Percentiles rank a stretch among this genome's conserved stretches.
phyloP scores from a whole-genome alignment of 164 flowering plant genomes.

The Kalanchoe fedtschenkoi region DNA sequence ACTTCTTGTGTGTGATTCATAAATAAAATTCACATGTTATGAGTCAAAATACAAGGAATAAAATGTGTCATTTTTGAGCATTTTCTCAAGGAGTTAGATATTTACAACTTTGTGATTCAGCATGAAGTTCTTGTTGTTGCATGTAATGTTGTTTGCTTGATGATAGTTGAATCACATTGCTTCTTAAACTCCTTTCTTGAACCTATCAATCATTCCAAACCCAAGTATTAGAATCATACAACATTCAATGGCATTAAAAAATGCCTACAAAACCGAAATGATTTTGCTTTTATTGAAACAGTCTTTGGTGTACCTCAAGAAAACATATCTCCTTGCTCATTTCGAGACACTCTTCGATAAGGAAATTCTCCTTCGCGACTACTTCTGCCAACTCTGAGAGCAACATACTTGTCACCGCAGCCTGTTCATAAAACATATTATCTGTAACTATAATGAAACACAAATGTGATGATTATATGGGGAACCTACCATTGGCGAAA shows the following conservation, averaged over 20 bases:
- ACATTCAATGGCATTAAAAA: neutral
- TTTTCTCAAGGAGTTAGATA: too few species aligned
- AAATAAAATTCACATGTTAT: too few species aligned
- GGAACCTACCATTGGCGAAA: slow-evolving; percentile 30
- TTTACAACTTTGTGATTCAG: too few species aligned
- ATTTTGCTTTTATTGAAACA: neutral
- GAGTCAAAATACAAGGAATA: too few species aligned
- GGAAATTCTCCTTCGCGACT: slow-evolving; percentile 41
- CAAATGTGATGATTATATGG: neutral
- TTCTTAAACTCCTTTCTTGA: slow-evolving; percentile 41
- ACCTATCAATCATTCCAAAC: slow-evolving; percentile 22
- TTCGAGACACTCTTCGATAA: slow-evolving; percentile 50
- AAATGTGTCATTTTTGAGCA: too few species aligned
- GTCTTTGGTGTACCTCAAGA: neutral
- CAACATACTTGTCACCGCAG: slow-evolving; percentile 20
- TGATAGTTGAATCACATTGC: slow-evolving; percentile 28
- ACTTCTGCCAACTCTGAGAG: slow-evolving; percentile 53
- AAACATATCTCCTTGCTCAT: slow-evolving; percentile 14
- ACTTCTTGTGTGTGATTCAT: too few species aligned
- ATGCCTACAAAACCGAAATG: slow-evolving; percentile 42
- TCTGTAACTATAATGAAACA: neutral
- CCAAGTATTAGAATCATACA: neutral
- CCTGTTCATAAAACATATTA: slow-evolving; percentile 22
- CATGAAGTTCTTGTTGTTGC: too few species aligned
- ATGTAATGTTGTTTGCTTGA: neutral